phyloP scores from a whole-genome alignment of 257 asterid genomes.

The Gynochthodes officinalis region DNA sequence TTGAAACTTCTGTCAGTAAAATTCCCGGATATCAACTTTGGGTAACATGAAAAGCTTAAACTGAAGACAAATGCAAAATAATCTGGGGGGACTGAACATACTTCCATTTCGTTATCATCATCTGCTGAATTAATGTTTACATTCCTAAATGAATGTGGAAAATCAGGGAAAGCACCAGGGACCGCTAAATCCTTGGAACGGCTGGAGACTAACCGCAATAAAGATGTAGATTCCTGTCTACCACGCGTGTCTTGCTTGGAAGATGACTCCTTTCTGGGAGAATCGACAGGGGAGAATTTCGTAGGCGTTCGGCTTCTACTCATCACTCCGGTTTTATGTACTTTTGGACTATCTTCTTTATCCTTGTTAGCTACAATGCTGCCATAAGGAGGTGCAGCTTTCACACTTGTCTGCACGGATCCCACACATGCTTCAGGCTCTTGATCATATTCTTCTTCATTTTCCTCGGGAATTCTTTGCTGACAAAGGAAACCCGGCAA shows the following conservation, averaged over 20 bases:
- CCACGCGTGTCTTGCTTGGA: slow-evolving; percentile 33
- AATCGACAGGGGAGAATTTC: slow-evolving; percentile 37
- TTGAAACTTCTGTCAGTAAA: slow-evolving; percentile 27
- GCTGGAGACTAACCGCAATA: slow-evolving; percentile 56
- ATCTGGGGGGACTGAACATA: slow-evolving; percentile 33
- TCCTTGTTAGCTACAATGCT: slow-evolving; percentile 30
- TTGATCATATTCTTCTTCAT: slow-evolving; percentile 34
- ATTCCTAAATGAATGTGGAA: slow-evolving; percentile 38
- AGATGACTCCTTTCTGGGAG: slow-evolving; percentile 50
- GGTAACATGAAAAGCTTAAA: not conserved
- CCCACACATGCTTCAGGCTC: slow-evolving; percentile 20
- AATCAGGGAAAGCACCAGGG: slow-evolving; percentile 29
- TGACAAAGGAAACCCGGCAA: slow-evolving; percentile 25
- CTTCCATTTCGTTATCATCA: slow-evolving; percentile 50
- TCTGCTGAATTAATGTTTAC: slow-evolving; percentile 48
- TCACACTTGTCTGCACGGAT: slow-evolving; percentile 22
- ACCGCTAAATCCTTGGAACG: slow-evolving; percentile 39
- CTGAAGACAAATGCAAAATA: slow-evolving; percentile 2
- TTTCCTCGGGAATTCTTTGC: slow-evolving; percentile 48
- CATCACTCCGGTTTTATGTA: slow-evolving; percentile 16
- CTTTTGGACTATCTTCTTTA: slow-evolving; percentile 29
- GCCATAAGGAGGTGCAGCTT: slow-evolving; percentile 26
- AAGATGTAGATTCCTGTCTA: slow-evolving; percentile 37
- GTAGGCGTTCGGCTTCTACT: slow-evolving; percentile 43
- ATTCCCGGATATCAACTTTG: slow-evolving; percentile 6